These are phyloP conservation scores for Ophiostoma piceae DNA, from an alignment of 2,329 filamentous ascomycete species.

Conservation along the genomic window DNA sequence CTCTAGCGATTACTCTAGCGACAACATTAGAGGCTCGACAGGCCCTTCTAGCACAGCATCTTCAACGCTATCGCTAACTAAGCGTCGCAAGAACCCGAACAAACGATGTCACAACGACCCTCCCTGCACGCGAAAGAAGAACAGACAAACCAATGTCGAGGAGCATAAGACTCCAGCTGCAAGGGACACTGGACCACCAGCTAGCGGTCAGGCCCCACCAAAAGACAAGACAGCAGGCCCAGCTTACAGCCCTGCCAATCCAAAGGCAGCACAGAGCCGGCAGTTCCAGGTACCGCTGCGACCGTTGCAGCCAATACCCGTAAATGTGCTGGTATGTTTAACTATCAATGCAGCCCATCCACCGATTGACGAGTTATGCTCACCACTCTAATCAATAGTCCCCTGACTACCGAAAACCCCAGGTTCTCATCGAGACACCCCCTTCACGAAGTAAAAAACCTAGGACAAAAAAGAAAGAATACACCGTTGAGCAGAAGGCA, in stretches of 20 bases:
- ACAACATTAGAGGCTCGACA: too few species aligned
- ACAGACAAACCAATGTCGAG: neutral
- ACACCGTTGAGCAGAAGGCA: too few species aligned
- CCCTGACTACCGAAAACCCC: neutral
- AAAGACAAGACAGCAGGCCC: neutral
- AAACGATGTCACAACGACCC: neutral
- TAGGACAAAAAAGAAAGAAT: neutral
- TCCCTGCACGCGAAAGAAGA: neutral
- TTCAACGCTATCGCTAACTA: neutral
- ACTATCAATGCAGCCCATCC: neutral
- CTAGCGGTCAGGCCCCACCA: too few species aligned
- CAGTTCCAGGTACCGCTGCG: too few species aligned
- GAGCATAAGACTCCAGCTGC: neutral
- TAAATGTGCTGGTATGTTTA: neutral
- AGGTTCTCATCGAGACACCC: neutral
- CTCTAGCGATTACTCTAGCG: neutral
- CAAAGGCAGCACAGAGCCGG: neutral
- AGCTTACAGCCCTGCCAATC: neutral
- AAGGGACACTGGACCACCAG: neutral
- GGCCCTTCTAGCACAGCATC: neutral
- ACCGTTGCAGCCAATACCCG: too few species aligned
- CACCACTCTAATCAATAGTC: neutral
- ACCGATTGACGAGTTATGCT: neutral
- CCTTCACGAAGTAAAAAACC: neutral
- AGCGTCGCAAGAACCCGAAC: neutral